Base-by-base conservation (phyloP, 805 yeast genomes). In the Myxozyma neotropica region DNA sequence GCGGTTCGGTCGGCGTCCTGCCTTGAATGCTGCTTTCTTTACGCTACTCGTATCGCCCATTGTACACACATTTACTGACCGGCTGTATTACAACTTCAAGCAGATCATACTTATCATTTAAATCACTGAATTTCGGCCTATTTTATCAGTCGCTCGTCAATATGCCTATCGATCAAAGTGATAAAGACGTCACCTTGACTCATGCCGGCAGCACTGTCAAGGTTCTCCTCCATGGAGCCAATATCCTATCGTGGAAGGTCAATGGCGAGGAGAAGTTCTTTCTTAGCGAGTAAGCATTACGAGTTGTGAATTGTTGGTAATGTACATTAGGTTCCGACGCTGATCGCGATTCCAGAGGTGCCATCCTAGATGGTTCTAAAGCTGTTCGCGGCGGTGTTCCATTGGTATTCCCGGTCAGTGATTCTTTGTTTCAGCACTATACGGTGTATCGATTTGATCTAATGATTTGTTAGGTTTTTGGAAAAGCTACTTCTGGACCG, bases 381-480 rank as follows among this genome's bases (percentile, higher is more conserved):
- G 95, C 99, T 1, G 97, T 94, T 19, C 83, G 99, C 73, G 99
- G 99, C 65, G 99, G 99, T 53, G 89, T 94, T 54, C 99, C 99
- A 12, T 77, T 94, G 24, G 98, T 93, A 7, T 94, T 94, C 80
- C 99, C 99, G 1, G 89, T 68, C 26, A 31, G 69, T 44, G 10
- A 15, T 35, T n/a, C n/a, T n/a, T n/a, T n/a, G n/a, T n/a, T n/a
- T n/a, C n/a, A n/a, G n/a, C n/a, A n/a, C n/a, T n/a, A n/a, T n/a
- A n/a, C n/a, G n/a, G n/a, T n/a, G n/a, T n/a, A n/a, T n/a, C 21
- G 31, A 24, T 19, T 24, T n/a, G 35, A 13, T 44, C 33, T 23
- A 33, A 13, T 13, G 29, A 19, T 29, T 19, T 1, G 19, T 7
- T 21, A 66, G 69, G 69, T 78, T 8, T 77, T 77, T 68, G 98